These are phyloP conservation scores for Cytospora piceae DNA, from an alignment of 2,329 filamentous ascomycete genomes.

Conservation along the genomic window DNA sequence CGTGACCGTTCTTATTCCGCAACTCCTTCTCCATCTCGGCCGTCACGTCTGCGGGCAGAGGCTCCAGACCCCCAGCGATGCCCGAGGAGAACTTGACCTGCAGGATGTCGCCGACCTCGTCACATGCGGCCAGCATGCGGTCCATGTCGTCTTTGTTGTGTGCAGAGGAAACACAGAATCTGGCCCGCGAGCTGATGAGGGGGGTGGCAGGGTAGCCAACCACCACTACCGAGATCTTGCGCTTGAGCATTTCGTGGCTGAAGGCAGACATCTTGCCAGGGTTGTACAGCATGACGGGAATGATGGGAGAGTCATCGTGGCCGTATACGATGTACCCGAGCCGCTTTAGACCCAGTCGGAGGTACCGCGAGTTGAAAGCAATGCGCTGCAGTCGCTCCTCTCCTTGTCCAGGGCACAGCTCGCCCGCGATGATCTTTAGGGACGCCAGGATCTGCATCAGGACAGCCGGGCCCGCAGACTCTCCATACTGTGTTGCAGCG, in stretches of 20 bases:
- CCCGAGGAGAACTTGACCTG: slow-evolving; percentile 98
- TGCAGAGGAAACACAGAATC: slow-evolving; percentile 93
- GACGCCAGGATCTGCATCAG: slow-evolving; percentile 89
- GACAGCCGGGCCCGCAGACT: slow-evolving; percentile 85
- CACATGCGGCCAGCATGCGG: slow-evolving; percentile 82
- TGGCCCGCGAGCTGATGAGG: slow-evolving; percentile 88
- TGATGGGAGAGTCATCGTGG: slow-evolving; percentile 96
- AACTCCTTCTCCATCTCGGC: slow-evolving; percentile 74
- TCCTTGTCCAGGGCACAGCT: slow-evolving; percentile 86
- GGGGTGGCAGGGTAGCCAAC: slow-evolving; percentile 97
- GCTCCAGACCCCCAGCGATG: slow-evolving; percentile 83
- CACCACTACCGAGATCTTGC: slow-evolving; percentile 96
- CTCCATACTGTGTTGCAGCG: slow-evolving; percentile 82
- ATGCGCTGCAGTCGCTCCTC: slow-evolving; percentile 94
- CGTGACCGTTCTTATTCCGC: slow-evolving; percentile 63
- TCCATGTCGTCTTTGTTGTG: slow-evolving; percentile 99
- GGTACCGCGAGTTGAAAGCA: slow-evolving; percentile 97
- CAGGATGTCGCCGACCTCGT: slow-evolving; percentile 88
- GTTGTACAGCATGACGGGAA: slow-evolving; percentile 92
- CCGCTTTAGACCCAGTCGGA: slow-evolving; percentile 95
- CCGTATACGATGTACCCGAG: slow-evolving; percentile 96
- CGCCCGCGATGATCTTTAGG: slow-evolving; percentile 85
- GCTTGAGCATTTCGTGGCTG: slow-evolving; percentile 96
- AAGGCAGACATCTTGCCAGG: slow-evolving; percentile 99
- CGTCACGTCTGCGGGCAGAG: slow-evolving; percentile 71